Base-by-base conservation (phyloP, 2,329 filamentous ascomycete genomes). In the Paradendryphiella salina region DNA sequence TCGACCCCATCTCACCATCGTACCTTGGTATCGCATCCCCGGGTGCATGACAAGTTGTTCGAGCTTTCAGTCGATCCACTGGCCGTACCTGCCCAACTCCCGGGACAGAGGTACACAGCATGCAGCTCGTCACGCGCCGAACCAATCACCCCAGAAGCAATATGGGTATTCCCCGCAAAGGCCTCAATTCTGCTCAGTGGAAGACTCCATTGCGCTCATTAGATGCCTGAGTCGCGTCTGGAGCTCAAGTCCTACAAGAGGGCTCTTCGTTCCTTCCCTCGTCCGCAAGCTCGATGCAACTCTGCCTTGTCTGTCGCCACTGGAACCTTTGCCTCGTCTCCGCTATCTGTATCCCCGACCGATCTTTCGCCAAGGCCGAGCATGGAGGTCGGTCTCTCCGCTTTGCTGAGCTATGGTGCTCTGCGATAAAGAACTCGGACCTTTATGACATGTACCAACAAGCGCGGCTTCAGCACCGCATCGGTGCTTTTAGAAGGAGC, bases 171-270 rank as follows among this genome's bases (percentile, higher is more conserved):
- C 8, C 21, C 42, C 15, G 17, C 29, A 63, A 63, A 20, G n/a
- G 20, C 38, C 50, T 49, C 50, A 52, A 52, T 52, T 38, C 14
- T 52, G 50, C 50, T 52, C 49, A 52, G 26, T 21, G 18, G 5
- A 7, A 21, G 29, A 2, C 21, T 26, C 44, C 14, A 34, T 33
- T 32, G 36, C 21, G 43, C 48, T 48, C 39, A 35, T 8, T 13
- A 18, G 23, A 20, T 18, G 8, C 17, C 15, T 26, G 7, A 14
- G n/a, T 32, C 7, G 3, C 14, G 1, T 20, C 17, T 9, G 17
- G n/a, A 21, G 23, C 26, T 3, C 15, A 34, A 23, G 31, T 32
- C 17, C 33, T 49, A 52, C 46, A 56, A 56, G 33, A 39, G 20
- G 4, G 14, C 31, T 29, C 14, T 40, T 20, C n/a, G 3, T 11